Evolutionary conservation across 2,329 filamentous ascomycete species (phyloP).

Genomic region (Fusarium chlamydosporum): DNA sequence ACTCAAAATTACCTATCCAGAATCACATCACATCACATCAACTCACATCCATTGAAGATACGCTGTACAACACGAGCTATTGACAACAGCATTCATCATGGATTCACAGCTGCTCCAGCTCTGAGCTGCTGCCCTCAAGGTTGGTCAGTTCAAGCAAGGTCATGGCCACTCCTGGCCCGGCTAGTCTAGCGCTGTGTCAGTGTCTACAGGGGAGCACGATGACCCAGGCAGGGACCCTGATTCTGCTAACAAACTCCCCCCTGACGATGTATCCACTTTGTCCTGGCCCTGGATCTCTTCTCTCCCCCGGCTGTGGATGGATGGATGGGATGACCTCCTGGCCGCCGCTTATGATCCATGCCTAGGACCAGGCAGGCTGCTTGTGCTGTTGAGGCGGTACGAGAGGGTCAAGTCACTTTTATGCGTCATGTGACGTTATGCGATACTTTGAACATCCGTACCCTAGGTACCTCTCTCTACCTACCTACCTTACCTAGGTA

Average conservation of each 20-base stretch:
- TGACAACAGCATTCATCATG: conserved; percentile 15
- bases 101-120: conserved; percentile 18
- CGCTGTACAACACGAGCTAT: conserved; percentile 15
- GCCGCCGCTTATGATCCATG: conserved; percentile 36
- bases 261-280: conserved; percentile 28
- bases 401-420: conserved; percentile 30
- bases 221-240: conserved; percentile 43
- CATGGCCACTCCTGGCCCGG: conserved; percentile 31
- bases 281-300: conserved; percentile 20
- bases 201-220: conserved; percentile 43
- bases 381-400: conserved; percentile 41
- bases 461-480: too few species aligned
- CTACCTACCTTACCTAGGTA: too few species aligned
- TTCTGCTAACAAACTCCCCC: conserved; percentile 32
- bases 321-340: conserved; percentile 32
- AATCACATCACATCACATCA: conserved; percentile 35
- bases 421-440: conserved; percentile 15
- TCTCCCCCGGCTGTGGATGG: conserved; percentile 18
- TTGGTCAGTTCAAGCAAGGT: conserved; percentile 5
- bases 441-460: conserved; percentile 36
- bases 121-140: neutral
- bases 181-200: conserved; percentile 43
- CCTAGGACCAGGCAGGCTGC: conserved; percentile 27
- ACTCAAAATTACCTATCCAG: conserved; percentile 22
- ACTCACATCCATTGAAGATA: conserved; percentile 19